phyloP scores from a whole-genome alignment of 2,329 filamentous ascomycete species.

The Phyllosticta citriasiana region DNA sequence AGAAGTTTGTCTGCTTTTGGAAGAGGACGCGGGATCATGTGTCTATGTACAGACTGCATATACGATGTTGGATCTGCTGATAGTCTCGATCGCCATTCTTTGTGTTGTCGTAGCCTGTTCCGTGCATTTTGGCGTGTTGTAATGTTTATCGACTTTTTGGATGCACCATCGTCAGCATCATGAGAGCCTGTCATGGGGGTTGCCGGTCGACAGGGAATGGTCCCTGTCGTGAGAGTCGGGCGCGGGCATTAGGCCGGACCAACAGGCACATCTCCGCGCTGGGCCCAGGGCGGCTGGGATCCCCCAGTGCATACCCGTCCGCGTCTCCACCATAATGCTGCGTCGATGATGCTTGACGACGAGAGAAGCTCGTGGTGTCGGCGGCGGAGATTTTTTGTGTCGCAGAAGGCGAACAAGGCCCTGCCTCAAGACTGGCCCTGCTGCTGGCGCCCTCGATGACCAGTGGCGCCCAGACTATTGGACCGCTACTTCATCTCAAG shows the following conservation, averaged over 20 bases:
- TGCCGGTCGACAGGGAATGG: background rate
- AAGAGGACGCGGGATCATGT: background rate
- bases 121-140: background rate
- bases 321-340: background rate
- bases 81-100: background rate
- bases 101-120: background rate
- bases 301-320: background rate
- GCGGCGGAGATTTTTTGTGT: background rate
- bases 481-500: background rate
- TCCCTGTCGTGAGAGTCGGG: background rate
- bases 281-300: background rate
- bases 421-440: background rate
- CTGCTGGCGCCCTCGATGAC: background rate
- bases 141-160: background rate
- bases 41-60: background rate
- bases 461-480: background rate
- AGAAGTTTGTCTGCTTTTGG: background rate
- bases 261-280: background rate
- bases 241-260: background rate
- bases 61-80: background rate
- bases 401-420: background rate
- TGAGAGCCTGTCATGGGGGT: background rate
- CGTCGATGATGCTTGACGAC: background rate
- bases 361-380: background rate
- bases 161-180: background rate